Evolutionary conservation across 1,284 basidiomycete species (phyloP).

Genomic region (Exobasidium rhododendri): DNA sequence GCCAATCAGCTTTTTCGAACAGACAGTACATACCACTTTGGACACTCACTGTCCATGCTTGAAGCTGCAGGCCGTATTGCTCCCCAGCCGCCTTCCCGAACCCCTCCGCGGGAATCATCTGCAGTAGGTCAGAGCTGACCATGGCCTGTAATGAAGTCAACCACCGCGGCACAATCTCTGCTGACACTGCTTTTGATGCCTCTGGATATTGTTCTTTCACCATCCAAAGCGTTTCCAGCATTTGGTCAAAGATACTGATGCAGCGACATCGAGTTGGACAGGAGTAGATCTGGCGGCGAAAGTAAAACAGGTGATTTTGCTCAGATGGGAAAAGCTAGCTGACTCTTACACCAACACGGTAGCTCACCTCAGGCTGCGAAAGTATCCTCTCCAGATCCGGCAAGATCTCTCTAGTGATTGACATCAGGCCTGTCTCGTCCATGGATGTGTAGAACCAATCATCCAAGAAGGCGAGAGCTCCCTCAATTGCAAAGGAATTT

Average conservation of each 20-base stretch:
- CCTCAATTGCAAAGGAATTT: conserved; percentile 30
- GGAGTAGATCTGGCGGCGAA: conserved; percentile 21
- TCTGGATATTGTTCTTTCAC: conserved; percentile 87
- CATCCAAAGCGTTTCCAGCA: conserved; percentile 83
- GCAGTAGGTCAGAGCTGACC: conserved; percentile 17
- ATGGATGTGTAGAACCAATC: conserved; percentile 50
- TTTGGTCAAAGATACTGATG: conserved; percentile 84
- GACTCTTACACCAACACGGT: background rate
- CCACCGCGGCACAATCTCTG: conserved; percentile 81
- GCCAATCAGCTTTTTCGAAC: background rate
- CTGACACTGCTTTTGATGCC: conserved; percentile 76
- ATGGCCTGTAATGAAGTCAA: conserved; percentile 34
- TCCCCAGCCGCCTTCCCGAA: conserved; percentile 24
- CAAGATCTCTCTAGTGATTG: conserved; percentile 40
- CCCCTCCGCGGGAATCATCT: background rate
- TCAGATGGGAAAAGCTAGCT: background rate
- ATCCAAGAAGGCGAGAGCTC: conserved; percentile 44
- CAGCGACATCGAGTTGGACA: conserved; percentile 65
- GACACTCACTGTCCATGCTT: conserved; percentile 29
- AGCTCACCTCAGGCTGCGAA: conserved; percentile 19
- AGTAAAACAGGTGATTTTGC: background rate
- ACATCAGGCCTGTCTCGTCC: conserved; percentile 50
- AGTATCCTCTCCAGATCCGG: conserved; percentile 42
- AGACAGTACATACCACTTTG: background rate
- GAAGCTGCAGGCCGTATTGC: conserved; percentile 31